A percentile compares a stretch with the other conserved stretches of the same genome.
Conservation (phyloP, 1,139 yeast genomes). For the Nematodospora anomalae region DNA sequence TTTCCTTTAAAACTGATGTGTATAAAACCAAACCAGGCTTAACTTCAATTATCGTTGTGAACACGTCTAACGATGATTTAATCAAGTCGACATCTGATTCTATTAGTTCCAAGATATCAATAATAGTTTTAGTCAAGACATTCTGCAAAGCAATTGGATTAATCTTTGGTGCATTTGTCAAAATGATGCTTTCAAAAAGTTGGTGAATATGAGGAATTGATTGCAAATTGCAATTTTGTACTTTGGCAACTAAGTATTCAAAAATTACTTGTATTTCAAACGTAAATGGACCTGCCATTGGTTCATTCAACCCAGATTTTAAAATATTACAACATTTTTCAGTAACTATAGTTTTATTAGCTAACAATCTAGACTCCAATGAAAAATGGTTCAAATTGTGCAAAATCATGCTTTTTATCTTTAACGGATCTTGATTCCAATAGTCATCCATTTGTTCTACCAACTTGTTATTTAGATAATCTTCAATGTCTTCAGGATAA, state of each 20-base stretch:
- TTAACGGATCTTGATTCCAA: constrained; percentile 44
- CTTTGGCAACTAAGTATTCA: constrained; percentile 45
- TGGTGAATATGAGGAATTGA: constrained; percentile 43
- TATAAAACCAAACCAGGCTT: constrained; percentile 51
- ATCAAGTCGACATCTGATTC: constrained; percentile 55
- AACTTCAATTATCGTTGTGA: constrained; percentile 47
- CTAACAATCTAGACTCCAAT: constrained; percentile 26
- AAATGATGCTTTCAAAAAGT: constrained; percentile 42
- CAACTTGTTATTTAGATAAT: constrained; percentile 32
- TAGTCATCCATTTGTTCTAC: constrained; percentile 26
- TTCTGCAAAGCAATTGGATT: constrained; percentile 28
- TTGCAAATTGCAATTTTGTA: constrained; percentile 25
- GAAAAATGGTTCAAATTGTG: constrained; percentile 41
- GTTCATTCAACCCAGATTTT: constrained; percentile 56
- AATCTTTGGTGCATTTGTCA: constrained; percentile 31
- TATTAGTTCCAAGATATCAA: constrained; percentile 33
- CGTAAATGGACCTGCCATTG: constrained; percentile 59
- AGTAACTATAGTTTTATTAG: constrained; percentile 41
- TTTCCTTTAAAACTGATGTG: constrained; percentile 29
- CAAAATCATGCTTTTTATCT: constrained; percentile 41
- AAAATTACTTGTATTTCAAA: constrained; percentile 45
- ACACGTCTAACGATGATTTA: constrained; percentile 43
- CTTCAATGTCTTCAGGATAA: constrained; percentile 55
- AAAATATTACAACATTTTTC: constrained; percentile 60
- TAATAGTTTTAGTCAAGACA: constrained; percentile 31